phyloP scores from a whole-genome alignment of 2,329 filamentous ascomycete species.

The Xylariaceae sp. region DNA sequence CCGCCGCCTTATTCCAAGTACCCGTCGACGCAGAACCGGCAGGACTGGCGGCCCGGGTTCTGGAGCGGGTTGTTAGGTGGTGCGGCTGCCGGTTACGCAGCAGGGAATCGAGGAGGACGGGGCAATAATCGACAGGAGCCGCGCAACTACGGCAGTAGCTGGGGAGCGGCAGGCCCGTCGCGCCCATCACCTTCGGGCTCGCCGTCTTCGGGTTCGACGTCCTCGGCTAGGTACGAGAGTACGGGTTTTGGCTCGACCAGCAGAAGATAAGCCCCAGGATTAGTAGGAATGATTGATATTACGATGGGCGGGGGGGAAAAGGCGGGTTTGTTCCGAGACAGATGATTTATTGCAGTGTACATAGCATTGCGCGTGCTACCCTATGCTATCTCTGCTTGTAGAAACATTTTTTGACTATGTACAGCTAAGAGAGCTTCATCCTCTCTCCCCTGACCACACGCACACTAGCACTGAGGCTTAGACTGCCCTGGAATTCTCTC shows the following conservation, averaged over 20 bases:
- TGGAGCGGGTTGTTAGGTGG: slow-evolving; percentile 72
- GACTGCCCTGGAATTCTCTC: no score
- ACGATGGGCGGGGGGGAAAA: no score
- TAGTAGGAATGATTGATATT: no score
- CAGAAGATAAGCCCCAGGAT: slow-evolving; percentile 50
- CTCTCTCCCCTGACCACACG: not conserved
- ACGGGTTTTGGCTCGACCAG: slow-evolving; percentile 75
- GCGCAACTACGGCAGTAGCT: slow-evolving; percentile 34
- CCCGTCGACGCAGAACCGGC: slow-evolving; percentile 35
- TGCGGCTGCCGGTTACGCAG: slow-evolving; percentile 68
- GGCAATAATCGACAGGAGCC: slow-evolving; percentile 40
- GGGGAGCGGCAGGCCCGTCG: slow-evolving; percentile 34
- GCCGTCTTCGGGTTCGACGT: slow-evolving; percentile 44
- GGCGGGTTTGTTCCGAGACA: no score
- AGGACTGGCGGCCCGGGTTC: slow-evolving; percentile 72
- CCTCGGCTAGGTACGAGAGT: slow-evolving; percentile 62
- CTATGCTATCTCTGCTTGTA: not conserved
- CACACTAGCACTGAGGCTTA: not conserved
- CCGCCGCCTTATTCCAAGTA: slow-evolving; percentile 58
- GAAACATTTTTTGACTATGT: not conserved
- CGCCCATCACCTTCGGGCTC: slow-evolving; percentile 35
- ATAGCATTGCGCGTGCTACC: not conserved
- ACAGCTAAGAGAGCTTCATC: not conserved
- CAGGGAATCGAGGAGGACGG: slow-evolving; percentile 54
- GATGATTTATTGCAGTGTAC: no score